Percentiles rank a stretch among this genome's conserved stretches.
These are phyloP conservation scores for Mortierella sp. DNA, from an alignment of 371 early-diverging fungal genomes.

Conservation along the genomic window DNA sequence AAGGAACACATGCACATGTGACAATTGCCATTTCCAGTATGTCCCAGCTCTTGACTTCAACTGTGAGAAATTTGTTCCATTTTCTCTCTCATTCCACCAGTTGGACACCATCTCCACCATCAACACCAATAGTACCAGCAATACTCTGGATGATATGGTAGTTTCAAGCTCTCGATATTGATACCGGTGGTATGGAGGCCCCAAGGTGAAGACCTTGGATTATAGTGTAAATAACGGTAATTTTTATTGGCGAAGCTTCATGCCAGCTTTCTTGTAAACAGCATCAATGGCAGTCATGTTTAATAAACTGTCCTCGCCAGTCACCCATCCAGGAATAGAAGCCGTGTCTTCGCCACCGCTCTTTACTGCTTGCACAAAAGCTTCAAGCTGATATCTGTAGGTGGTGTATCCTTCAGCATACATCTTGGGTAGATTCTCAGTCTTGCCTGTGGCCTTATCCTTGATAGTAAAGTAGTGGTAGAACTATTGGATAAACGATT, in stretches of 20 bases:
- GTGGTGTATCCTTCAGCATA: slow-evolving; percentile 54
- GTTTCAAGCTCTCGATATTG: too few relatives aligned
- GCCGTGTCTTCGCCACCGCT: slow-evolving; percentile 18
- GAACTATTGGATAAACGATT: slow-evolving; percentile 4
- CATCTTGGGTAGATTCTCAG: slow-evolving; percentile 35
- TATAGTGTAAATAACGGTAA: too few relatives aligned
- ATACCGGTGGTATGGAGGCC: too few relatives aligned
- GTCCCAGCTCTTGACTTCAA: too few relatives aligned
- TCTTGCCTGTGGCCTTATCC: slow-evolving; percentile 37
- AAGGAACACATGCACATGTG: too few relatives aligned
- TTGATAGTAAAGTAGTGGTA: slow-evolving; percentile 56
- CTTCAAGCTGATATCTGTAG: slow-evolving; percentile 58
- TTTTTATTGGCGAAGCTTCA: slow-evolving; percentile 30
- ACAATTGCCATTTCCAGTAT: too few relatives aligned
- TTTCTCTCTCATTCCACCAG: too few relatives aligned
- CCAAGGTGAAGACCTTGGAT: too few relatives aligned
- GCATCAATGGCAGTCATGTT: slow-evolving; percentile 58
- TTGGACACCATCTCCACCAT: too few relatives aligned
- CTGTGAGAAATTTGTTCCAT: too few relatives aligned
- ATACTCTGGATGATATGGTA: too few relatives aligned
- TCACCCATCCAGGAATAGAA: slow-evolving; percentile 49
- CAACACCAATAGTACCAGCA: too few relatives aligned
- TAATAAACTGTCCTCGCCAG: slow-evolving; percentile 49
- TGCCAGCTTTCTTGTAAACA: slow-evolving; percentile 47
- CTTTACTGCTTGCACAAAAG: slow-evolving; percentile 54